A percentile compares a stretch with the other conserved stretches of the same genome.
Conservation (phyloP, 2,329 filamentous ascomycete genomes). For the Leptographium radiaticola region DNA sequence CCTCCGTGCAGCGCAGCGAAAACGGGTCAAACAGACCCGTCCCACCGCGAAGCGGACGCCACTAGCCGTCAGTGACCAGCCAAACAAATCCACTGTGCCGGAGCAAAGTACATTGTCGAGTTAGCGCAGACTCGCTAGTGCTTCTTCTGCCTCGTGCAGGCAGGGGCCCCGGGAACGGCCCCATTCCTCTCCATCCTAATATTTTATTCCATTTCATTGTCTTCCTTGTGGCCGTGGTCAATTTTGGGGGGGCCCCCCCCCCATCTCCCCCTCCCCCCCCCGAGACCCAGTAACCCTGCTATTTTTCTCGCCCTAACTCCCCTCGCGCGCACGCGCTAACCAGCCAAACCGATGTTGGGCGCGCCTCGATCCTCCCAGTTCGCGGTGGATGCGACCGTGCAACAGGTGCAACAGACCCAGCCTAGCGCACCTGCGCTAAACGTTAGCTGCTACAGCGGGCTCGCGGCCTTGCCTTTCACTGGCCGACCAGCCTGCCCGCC, state of each 20-base stretch:
- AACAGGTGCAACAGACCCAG: background rate
- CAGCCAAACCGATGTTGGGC: background rate
- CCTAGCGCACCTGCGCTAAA: constrained; percentile 2
- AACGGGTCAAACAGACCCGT: background rate
- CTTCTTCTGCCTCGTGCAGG: constrained; percentile 5
- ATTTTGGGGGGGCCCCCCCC: background rate
- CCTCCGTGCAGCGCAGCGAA: background rate
- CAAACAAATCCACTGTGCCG: constrained; percentile 2
- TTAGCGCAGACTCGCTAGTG: constrained; percentile 4
- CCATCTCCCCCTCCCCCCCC: no score
- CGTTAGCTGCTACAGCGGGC: constrained; percentile 5
- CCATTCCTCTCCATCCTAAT: background rate
- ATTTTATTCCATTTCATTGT: background rate
- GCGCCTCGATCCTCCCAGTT: background rate
- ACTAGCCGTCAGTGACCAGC: background rate
- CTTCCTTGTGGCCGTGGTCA: background rate
- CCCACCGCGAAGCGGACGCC: background rate
- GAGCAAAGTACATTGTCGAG: constrained; percentile 8
- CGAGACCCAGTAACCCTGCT: background rate
- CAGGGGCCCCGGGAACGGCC: background rate
- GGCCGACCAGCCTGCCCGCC: background rate
- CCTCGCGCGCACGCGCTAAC: background rate
- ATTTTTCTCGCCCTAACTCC: constrained; percentile 1
- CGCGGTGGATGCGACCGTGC: background rate
- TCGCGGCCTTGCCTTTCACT: background rate